phyloP scores from a whole-genome alignment of 2,329 filamentous ascomycete genomes.

The Byssochlamys sp. region DNA sequence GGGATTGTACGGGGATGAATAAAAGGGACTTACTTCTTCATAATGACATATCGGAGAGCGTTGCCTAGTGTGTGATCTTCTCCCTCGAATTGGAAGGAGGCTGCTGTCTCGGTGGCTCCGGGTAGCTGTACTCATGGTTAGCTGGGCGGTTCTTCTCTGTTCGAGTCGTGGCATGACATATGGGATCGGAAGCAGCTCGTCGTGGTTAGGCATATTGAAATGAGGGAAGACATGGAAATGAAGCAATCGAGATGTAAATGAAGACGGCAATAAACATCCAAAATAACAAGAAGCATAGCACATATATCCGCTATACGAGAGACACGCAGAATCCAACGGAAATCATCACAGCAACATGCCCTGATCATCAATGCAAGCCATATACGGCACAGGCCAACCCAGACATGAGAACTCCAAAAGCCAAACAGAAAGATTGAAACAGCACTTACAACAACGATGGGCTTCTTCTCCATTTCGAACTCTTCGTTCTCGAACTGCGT shows the following conservation, averaged over 20 bases:
- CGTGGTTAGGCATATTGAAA: no score
- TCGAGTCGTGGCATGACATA: neutral
- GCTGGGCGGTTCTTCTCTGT: neutral
- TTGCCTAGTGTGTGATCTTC: constrained; percentile 96
- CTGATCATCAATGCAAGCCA: neutral
- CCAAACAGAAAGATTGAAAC: constrained; percentile 9
- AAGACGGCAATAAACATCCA: no score
- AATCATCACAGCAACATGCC: no score
- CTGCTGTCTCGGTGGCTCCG: constrained; percentile 72
- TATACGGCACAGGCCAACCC: neutral
- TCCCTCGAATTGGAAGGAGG: constrained; percentile 86
- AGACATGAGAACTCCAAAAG: neutral
- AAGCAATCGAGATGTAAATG: no score
- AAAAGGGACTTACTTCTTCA: constrained; percentile 74
- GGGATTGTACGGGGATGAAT: neutral
- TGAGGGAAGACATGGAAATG: no score
- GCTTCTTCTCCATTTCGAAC: constrained; percentile 36
- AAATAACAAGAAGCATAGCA: no score
- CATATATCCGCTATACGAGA: no score
- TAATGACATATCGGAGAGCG: constrained; percentile 85
- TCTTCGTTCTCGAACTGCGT: constrained; percentile 42
- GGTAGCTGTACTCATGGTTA: constrained; percentile 53
- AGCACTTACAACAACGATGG: constrained; percentile 50
- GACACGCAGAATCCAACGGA: no score
- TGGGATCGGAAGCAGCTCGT: neutral